Evolutionary conservation across 1,284 basidiomycete genomes (phyloP), one percentile per base, ranked within the genome.

Genomic region (Moesziomyces antarcticus): DNA sequence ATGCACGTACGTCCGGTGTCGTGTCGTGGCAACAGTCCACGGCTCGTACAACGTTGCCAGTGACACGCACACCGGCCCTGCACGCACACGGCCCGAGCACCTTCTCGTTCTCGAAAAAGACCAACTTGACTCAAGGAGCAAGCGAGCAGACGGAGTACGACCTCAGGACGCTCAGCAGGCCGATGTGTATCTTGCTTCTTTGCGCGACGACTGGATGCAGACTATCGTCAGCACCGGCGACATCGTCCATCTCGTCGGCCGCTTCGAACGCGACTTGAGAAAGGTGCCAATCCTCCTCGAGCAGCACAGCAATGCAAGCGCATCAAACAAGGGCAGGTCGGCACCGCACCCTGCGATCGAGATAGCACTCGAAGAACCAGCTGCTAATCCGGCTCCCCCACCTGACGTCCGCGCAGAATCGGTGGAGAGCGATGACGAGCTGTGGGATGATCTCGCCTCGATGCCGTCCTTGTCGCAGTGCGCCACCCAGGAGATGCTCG

Each of bases 181-280:
- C 16, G 63, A 61, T 9, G 55, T 49, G 3, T 22, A 69, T 25
- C 56, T 73, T 24, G 78, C 78, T 5, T 60, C 70, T 9, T 54
- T 81, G 5, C 72, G 79, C 40, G 79, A 80, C 42, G 78, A 81
- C 35, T 81, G 79, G 79, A 42, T 69, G n/a, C 48, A 60, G 30
- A 75, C 63, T 7, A 45, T 59, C 14, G 70, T 78, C 37, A 35
- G 54, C 7, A 49, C 48, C 2, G 73, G 73, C 46, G 73, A 69
- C 49, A 64, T 61, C 18, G 63, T 81, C 11, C 76, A 81, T 33
- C 67, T 79, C 11, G 67, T 75, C 27, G 79, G 79, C 16, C 50
- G 51, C 10, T 80, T 75, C 57, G 64, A 74, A 24, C 41, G 45
- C 18, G 56, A 41, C 6, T 21, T 44, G 16, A 40, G 30, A 30